Percentiles rank a stretch among this genome's conserved stretches.
Evolutionary conservation across 140 eudicot species (phyloP).

Genomic region (Erigeron philadelphicus): DNA sequence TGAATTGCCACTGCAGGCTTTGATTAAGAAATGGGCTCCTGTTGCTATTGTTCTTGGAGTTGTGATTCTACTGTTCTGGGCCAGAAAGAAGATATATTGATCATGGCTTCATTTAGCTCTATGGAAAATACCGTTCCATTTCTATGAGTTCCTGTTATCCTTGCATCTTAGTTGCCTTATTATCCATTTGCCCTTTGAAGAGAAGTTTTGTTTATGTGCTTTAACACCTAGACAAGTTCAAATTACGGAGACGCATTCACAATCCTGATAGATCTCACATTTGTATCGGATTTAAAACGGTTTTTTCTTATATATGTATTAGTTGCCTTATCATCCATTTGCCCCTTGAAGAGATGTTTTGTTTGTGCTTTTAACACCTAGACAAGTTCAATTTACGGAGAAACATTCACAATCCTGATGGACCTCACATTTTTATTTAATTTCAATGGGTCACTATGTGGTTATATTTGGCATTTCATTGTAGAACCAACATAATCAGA

Average conservation of each 20-base stretch:
- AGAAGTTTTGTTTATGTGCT: conserved; percentile 27
- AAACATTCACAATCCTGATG: no score
- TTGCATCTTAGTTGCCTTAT: conserved; percentile 20
- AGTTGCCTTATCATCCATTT: no score
- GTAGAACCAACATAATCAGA: no score
- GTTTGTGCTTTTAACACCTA: no score
- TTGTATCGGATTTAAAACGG: conserved; percentile 3
- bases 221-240: conserved; percentile 23
- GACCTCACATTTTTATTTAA: no score
- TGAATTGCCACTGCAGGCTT: conserved; percentile 44
- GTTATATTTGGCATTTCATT: no score
- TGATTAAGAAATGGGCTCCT: conserved; percentile 94
- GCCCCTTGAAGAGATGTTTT: no score
- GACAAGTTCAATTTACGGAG: no score
- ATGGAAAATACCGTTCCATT: conserved; percentile 7
- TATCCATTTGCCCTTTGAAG: conserved; percentile 23
- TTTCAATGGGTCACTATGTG: no score
- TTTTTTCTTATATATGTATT: conserved; percentile 8
- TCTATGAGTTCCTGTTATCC: background rate
- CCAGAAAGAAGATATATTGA: conserved; percentile 70
- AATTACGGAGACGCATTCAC: conserved; percentile 14
- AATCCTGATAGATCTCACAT: background rate
- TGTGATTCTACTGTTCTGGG: conserved; percentile 79
- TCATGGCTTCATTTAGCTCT: conserved; percentile 14
- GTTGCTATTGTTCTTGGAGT: conserved; percentile 92